A percentile compares a stretch with the other conserved stretches of the same genome.
These are phyloP conservation scores for Suillus hirtellus DNA, from an alignment of 768 basidiomycete genomes.

Conservation along the genomic window DNA sequence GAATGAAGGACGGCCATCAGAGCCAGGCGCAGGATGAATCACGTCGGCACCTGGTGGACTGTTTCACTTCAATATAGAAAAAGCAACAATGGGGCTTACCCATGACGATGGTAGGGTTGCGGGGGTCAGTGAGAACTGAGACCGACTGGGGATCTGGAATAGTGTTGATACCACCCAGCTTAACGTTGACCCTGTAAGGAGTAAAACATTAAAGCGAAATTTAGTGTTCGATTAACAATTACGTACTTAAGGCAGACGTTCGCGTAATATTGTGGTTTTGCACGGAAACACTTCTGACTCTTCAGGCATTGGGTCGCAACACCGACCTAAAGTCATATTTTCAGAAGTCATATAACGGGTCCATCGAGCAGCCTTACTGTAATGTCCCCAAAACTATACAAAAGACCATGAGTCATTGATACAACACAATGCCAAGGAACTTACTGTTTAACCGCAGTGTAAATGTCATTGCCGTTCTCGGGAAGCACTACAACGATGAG, in stretches of 20 bases:
- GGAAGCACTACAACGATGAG: slow-evolving; percentile 72
- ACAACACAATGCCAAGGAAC: slow-evolving; percentile 26
- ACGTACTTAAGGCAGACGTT: slow-evolving; percentile 79
- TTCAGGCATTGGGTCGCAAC: slow-evolving; percentile 82
- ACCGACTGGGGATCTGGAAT: slow-evolving; percentile 72
- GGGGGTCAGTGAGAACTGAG: slow-evolving; percentile 62
- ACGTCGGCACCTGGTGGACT: slow-evolving; percentile 66
- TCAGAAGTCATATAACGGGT: neutral
- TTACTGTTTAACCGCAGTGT: slow-evolving; percentile 77
- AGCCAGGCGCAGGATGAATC: slow-evolving; percentile 80
- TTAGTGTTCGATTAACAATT: neutral
- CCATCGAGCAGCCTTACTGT: slow-evolving; percentile 35
- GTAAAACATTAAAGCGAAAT: slow-evolving; percentile 1
- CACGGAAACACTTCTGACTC: slow-evolving; percentile 60
- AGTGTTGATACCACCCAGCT: slow-evolving; percentile 81
- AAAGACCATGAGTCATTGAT: slow-evolving; percentile 13
- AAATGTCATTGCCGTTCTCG: slow-evolving; percentile 74
- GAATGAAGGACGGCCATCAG: slow-evolving; percentile 78
- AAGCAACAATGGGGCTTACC: slow-evolving; percentile 41
- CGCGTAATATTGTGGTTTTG: slow-evolving; percentile 77
- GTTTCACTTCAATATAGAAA: neutral
- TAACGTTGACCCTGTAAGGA: slow-evolving; percentile 69
- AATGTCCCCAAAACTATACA: slow-evolving; percentile 70
- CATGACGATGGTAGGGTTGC: slow-evolving; percentile 78
- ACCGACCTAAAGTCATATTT: slow-evolving; percentile 47